phyloP scores from a whole-genome alignment of 2,329 filamentous ascomycete genomes.

The Trichoderma sp. region DNA sequence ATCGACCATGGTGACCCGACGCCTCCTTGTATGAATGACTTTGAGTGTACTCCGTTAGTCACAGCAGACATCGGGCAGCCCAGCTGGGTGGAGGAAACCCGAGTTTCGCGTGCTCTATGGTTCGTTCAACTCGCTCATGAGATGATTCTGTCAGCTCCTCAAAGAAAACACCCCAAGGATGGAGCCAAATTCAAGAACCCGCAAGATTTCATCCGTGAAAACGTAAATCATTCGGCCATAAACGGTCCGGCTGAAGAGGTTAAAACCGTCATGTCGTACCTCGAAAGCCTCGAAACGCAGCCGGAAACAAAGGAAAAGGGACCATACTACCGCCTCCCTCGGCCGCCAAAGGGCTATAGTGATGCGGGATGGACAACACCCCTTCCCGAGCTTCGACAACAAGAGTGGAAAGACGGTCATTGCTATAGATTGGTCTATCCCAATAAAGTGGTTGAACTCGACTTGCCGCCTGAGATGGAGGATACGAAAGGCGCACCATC shows the following conservation, averaged over 20 bases:
- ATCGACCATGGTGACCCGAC: neutral
- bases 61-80: constrained; percentile 26
- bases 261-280: neutral
- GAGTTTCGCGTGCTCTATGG: constrained; percentile 30
- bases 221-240: neutral
- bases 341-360: neutral
- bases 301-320: neutral
- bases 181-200: neutral
- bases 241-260: neutral
- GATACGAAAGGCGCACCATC: neutral
- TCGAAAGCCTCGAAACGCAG: neutral
- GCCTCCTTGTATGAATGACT: neutral
- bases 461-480: neutral
- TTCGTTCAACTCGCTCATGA: constrained; percentile 28
- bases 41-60: neutral
- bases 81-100: constrained; percentile 32
- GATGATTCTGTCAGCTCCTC: neutral
- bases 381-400: neutral
- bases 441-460: neutral
- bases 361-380: neutral
- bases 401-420: fast-evolving
- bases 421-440: neutral
- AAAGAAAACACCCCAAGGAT: neutral
- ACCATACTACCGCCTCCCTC: constrained; percentile 2
- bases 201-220: neutral